Evolutionary conservation across 2,329 filamentous ascomycete species (phyloP), one percentile per base, ranked within the genome.

Genomic region (Ophiostoma australiae): DNA sequence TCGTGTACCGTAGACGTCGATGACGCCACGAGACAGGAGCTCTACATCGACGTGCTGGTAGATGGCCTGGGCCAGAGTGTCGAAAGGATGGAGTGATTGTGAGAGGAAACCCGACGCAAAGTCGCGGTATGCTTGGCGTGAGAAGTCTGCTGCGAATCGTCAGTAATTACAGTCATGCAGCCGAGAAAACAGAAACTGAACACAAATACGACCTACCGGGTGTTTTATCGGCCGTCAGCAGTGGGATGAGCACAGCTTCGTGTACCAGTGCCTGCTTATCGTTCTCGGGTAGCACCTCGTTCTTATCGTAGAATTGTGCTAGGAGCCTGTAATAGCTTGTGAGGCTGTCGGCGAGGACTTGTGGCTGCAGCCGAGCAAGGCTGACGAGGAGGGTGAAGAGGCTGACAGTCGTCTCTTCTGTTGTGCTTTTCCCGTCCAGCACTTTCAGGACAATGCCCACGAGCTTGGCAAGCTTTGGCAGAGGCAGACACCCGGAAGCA

Each of bases 1-100:
- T 1, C 76, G 72, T 1, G 76, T 75, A 1, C 76, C 74, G 67
- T 82, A 81, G 1, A 77, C 76, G 15, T 78, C 74, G 20, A 81
- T 75, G 11, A 87, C 82, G 31, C 80, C 79, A 15, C 77, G 75
- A 0, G 83, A 82, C 1, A 88, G 77, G 1, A 75, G 74, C 37
- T 80, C 76, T 4, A 81, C 74, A 39, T 83, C 76, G 39, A 87
- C 75, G 27, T 74, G 71, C 2, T 76, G 72, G 8, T 81, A 79
- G 20, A 86, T 78, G 0, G 61, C 68, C 20, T 71, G 71, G 5
- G 82, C 77, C 20, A 82, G 80, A 15, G 76, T 73, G 73, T 85
- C 81, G 48, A 87, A 79, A 7, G 83, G 75, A 1, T 70, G 58
- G 2, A 87, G 70, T 17, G 76, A 74, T 17, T 76, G 76, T 1